Evolutionary conservation across 495 filamentous ascomycete genomes (phyloP).

Genomic region (Friedmanniomyces endolithicus): DNA sequence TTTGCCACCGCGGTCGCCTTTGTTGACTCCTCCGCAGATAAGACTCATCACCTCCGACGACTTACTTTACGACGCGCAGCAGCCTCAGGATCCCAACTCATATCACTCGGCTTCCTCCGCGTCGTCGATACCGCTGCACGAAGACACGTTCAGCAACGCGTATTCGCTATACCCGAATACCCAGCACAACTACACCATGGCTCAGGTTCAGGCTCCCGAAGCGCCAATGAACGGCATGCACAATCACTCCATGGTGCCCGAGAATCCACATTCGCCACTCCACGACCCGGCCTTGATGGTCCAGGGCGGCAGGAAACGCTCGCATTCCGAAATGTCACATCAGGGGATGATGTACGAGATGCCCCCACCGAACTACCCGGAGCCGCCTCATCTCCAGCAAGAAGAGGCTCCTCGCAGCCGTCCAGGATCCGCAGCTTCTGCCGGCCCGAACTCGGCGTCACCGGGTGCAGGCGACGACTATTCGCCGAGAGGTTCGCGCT

Average conservation of each 20-base stretch:
- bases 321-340: conserved; percentile 4
- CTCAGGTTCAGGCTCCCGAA: neutral
- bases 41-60: conserved; percentile 4
- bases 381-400: neutral
- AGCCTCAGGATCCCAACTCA: neutral
- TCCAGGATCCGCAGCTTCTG: conserved; percentile 7
- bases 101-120: neutral
- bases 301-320: conserved; percentile 6
- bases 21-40: neutral
- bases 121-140: neutral
- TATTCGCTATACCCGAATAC: neutral
- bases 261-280: neutral
- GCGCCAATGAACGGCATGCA: neutral
- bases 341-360: neutral
- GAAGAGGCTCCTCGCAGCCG: neutral
- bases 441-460: neutral
- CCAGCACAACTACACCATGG: neutral
- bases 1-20: conserved; percentile 6
- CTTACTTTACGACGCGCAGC: neutral
- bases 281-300: neutral
- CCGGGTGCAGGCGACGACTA: neutral
- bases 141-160: neutral
- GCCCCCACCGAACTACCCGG: neutral
- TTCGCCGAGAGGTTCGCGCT: conserved; percentile 5
- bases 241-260: neutral